phyloP scores from a whole-genome alignment of 768 basidiomycete genomes.

The Calocybe cyanea region DNA sequence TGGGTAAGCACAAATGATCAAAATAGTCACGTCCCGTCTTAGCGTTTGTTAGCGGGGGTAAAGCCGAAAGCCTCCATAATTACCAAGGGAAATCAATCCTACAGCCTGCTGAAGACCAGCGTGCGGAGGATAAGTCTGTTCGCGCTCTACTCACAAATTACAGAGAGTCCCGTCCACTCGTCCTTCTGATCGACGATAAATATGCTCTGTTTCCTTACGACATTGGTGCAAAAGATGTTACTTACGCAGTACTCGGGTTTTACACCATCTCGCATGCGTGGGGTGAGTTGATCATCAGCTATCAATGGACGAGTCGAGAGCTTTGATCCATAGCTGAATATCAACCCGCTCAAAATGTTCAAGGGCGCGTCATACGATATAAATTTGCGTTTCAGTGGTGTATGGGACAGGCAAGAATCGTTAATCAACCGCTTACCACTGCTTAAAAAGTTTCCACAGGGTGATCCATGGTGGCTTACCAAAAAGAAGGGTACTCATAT shows the following conservation, averaged over 20 bases:
- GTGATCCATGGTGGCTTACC: slow-evolving; percentile 43
- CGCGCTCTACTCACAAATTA: slow-evolving; percentile 62
- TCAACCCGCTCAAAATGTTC: slow-evolving; percentile 44
- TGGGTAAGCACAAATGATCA: slow-evolving; percentile 47
- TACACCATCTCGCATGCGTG: slow-evolving; percentile 71
- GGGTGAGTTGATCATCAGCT: slow-evolving; percentile 41
- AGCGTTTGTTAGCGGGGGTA: slow-evolving; percentile 48
- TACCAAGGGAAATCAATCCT: slow-evolving; percentile 34
- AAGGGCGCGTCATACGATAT: slow-evolving; percentile 61
- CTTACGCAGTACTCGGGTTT: slow-evolving; percentile 58
- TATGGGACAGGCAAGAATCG: slow-evolving; percentile 49
- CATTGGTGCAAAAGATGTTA: slow-evolving; percentile 42
- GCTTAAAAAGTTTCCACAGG: slow-evolving; percentile 22
- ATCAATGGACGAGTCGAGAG: background rate
- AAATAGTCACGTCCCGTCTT: background rate
- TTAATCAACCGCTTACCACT: background rate
- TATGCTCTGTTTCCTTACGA: slow-evolving; percentile 74
- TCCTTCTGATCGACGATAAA: slow-evolving; percentile 69
- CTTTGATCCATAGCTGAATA: slow-evolving; percentile 50
- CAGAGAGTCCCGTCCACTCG: slow-evolving; percentile 52
- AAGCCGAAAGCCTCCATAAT: slow-evolving; percentile 52
- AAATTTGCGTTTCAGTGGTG: slow-evolving; percentile 89
- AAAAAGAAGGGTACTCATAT: background rate
- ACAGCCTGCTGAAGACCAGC: slow-evolving; percentile 59
- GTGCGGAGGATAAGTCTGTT: slow-evolving; percentile 66